Evolutionary conservation across 1,139 yeast genomes (phyloP), one percentile per base, ranked within the genome.

Genomic region (Pichia sorboxylosa): DNA sequence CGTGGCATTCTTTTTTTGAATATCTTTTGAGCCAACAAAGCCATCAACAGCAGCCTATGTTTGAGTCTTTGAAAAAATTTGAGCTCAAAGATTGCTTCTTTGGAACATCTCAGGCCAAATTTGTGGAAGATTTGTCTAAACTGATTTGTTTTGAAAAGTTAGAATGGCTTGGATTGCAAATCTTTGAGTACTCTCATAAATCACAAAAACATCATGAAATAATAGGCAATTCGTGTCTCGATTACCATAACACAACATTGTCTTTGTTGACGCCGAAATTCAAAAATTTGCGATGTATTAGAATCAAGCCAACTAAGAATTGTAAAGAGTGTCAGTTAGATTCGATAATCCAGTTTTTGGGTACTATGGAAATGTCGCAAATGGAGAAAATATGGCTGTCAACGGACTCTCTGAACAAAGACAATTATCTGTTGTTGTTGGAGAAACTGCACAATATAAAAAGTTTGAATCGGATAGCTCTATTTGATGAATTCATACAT

Each of bases 1-100:
- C 49, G 8, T 49, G 54, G 54, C 39, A 36, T 27, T 34, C 49
- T n/a, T 47, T 49, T 26, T 49, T 49, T 27, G 30, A 34, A 7
- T 28, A 29, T 3, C 24, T 39, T 9, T 20, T 36, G 4, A 8
- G 17, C 3, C 6, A 23, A n/a, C n/a, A 8, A 13, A 14, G 28
- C 2, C 17, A 22, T 5, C 13, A 6, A 4, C 17, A 24, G 7
- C 13, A 6, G 3, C 17, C 33, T 5, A 24, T 39, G 3, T 41
- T 44, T 24, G 29, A 26, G 3, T 35, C 28, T 2, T 30, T 49
- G 21, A 44, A 28, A 10, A 28, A 26, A 7, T 27, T 51, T 4
- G 40, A 38, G 15, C 29, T 51, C 14, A 37, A 35, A 6, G 42
- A 39, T 22, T 49, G 54, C 26, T 48, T 47, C 31, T 39, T 47